Evolutionary conservation across 2,329 filamentous ascomycete genomes (phyloP), one percentile per base, ranked within the genome.

Genomic region (Berkeleyomyces rouxiae): DNA sequence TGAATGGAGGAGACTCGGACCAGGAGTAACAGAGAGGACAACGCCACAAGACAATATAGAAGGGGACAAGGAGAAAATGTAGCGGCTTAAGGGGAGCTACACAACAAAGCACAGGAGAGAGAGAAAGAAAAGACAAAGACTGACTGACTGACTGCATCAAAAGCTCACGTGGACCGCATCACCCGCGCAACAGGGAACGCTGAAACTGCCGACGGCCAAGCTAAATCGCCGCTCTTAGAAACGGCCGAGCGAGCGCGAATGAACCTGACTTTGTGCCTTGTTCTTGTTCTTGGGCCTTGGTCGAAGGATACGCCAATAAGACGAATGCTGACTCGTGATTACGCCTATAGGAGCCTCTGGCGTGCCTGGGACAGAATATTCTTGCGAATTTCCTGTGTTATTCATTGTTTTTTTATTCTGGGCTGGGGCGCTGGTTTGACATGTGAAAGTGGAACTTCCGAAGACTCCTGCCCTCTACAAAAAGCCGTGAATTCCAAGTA

Each of bases 381-480:
- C n/a, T 11, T 11, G 23, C 13, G 49, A n/a, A 36, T 53, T 13
- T 13, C 10, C 2, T 1, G 7, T 44, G 40, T 40, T 10, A 51
- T 23, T 43, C 23, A 58, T 58, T 16, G 13, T n/a, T n/a, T 3
- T 23, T 43, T n/a, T 11, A 58, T 31, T 58, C n/a, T 23, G 23
- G 23, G 23, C 23, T 23, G 46, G 13, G 37, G n/a, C 31, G 51
- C 3, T 39, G 23, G 31, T 43, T 55, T 63, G 62, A 61, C 63
- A 64, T 64, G 63, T 64, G 63, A 64, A 64, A 64, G 55, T 62
- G 63, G 51, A 61, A 46, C 36, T 62, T 44, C 58, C 46, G 36
- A 59, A 59, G 36, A n/a, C 37, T 10, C 16, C 31, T 44, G 39
- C 23, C 23, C 23, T 23, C 23, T 23, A 2, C 33, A 36, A 39